These are phyloP conservation scores for Escallonia rubra DNA, from an alignment of 129 eudicot species.

Conservation along the genomic window DNA sequence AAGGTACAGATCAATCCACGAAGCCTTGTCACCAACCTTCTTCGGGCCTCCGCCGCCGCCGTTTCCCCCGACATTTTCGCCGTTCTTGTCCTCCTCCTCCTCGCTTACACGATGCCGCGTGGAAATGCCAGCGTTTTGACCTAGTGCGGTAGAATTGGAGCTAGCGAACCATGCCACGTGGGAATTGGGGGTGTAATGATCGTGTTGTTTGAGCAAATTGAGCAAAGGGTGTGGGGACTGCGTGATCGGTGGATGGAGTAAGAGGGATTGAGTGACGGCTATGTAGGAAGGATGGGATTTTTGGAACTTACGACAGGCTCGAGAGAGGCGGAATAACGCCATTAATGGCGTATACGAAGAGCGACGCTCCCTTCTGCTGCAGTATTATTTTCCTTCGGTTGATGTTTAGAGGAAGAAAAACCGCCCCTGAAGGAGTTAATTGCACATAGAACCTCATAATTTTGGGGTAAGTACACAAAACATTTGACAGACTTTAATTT, in stretches of 20 bases:
- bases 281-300: constrained; percentile 5
- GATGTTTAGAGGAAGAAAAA: no score
- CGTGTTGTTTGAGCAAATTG: constrained; percentile 1
- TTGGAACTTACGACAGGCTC: constrained; percentile 21
- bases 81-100: constrained; percentile 8
- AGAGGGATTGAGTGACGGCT: constrained; percentile 17
- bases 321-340: constrained; percentile 39
- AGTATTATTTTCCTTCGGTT: no score
- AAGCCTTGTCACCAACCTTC: constrained; percentile 6
- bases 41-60: neutral
- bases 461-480: no score
- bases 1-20: constrained; percentile 85
- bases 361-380: no score
- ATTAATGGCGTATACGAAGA: neutral
- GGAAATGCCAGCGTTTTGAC: constrained; percentile 31
- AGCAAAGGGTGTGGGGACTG: neutral
- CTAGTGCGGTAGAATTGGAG: constrained; percentile 11
- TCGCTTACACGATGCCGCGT: constrained; percentile 14
- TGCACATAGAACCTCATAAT: no score
- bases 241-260: constrained; percentile 4
- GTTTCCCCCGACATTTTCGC: neutral
- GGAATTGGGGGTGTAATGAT: constrained; percentile 5
- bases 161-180: neutral
- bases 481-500: no score
- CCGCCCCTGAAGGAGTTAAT: no score